Conservation (phyloP, 495 filamentous ascomycete species). For the Usnea hakonensis region DNA sequence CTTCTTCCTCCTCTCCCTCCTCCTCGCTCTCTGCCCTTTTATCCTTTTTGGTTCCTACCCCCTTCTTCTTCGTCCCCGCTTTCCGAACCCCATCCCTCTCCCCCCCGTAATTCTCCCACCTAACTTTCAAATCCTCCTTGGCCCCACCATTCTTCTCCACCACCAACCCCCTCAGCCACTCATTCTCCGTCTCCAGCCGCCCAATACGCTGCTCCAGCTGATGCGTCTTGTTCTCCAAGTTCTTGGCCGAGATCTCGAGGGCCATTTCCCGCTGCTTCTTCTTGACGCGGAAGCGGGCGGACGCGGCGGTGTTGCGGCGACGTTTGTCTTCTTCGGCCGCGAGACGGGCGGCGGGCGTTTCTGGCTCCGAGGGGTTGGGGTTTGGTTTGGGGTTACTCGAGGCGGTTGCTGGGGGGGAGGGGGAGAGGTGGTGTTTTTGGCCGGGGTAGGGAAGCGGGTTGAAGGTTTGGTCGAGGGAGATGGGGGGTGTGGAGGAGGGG, state of each 20-base stretch:
- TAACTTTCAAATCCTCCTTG: conserved; percentile 28
- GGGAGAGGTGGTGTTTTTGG: conserved; percentile 9
- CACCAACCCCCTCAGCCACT: conserved; percentile 89
- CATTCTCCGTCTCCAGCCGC: conserved; percentile 90
- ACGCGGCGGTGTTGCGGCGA: conserved; percentile 89
- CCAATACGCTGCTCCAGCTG: conserved; percentile 73
- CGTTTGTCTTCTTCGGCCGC: conserved; percentile 97
- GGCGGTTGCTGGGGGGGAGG: background rate
- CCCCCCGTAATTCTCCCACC: conserved; percentile 18
- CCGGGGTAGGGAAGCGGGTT: conserved; percentile 6
- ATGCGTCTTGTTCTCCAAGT: conserved; percentile 77
- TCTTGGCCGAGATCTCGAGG: conserved; percentile 83
- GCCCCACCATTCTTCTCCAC: conserved; percentile 76
- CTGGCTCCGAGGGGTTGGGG: conserved; percentile 28
- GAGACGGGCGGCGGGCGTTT: conserved; percentile 51
- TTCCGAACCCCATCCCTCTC: background rate
- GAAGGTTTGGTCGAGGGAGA: conserved; percentile 2
- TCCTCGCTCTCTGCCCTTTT: background rate
- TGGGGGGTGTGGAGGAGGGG: conserved; percentile 7
- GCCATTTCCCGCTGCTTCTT: conserved; percentile 98
- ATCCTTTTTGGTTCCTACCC: conserved; percentile 11
- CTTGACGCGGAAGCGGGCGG: conserved; percentile 92
- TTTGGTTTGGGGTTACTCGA: background rate
- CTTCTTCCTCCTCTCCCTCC: conserved; percentile 13
- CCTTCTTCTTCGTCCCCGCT: conserved; percentile 12